These are phyloP conservation scores for Crassisporium funariophilum DNA, from an alignment of 768 basidiomycete species.

Conservation along the genomic window DNA sequence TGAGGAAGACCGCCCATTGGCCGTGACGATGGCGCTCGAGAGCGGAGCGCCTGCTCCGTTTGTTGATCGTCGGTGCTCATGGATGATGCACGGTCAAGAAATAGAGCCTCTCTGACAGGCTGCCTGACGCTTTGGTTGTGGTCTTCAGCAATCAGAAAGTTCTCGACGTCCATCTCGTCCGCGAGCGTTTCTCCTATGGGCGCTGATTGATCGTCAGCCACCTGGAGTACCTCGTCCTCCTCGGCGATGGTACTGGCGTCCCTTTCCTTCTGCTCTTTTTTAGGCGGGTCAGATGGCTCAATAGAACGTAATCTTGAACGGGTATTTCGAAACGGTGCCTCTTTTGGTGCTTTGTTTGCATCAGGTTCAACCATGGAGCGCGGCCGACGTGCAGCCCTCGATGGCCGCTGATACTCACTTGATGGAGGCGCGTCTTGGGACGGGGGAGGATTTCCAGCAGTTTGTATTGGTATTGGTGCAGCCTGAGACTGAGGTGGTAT, in stretches of 20 bases:
- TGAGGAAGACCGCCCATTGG: neutral
- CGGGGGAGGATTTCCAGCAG: neutral
- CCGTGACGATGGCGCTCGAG: neutral
- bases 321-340: constrained; percentile 35
- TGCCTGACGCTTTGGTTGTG: constrained; percentile 6
- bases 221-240: constrained; percentile 9
- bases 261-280: constrained; percentile 8
- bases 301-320: constrained; percentile 35
- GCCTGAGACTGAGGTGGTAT: too few species aligned
- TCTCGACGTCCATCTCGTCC: constrained; percentile 31
- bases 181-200: constrained; percentile 21
- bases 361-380: constrained; percentile 6
- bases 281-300: constrained; percentile 22
- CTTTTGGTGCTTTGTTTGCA: constrained; percentile 2
- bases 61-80: neutral
- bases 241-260: constrained; percentile 10
- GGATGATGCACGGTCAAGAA: neutral
- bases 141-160: constrained; percentile 23
- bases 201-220: neutral
- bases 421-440: neutral
- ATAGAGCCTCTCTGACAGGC: neutral
- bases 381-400: constrained; percentile 7
- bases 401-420: neutral
- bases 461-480: neutral
- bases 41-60: neutral